A percentile compares a stretch with the other conserved stretches of the same genome.
Conservation (phyloP, 2,329 filamentous ascomycete species). For the Paracoccidioides lutzii region DNA sequence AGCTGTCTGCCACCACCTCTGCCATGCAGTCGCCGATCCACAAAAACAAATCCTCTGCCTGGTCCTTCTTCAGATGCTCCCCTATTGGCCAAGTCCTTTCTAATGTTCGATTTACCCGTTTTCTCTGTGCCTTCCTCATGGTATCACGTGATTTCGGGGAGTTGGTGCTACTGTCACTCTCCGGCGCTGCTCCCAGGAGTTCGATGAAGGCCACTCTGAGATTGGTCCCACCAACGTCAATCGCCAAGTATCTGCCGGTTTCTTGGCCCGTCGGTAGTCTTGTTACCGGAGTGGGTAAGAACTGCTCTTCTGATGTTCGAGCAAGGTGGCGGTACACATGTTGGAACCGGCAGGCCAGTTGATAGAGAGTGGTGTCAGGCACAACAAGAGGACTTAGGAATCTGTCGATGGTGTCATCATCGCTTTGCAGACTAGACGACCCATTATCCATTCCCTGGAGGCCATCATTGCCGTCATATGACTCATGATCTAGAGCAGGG, state of each 20-base stretch:
- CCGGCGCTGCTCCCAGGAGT: constrained; percentile 32
- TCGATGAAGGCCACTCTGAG: constrained; percentile 45
- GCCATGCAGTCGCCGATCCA: constrained; percentile 73
- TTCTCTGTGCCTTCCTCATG: constrained; percentile 35
- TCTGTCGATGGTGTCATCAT: constrained; percentile 25
- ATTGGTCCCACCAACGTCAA: constrained; percentile 46
- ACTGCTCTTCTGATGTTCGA: constrained; percentile 34
- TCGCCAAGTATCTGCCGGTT: constrained; percentile 42
- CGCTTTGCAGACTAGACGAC: constrained; percentile 17
- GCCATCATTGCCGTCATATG: constrained; percentile 21
- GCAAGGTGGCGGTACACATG: constrained; percentile 33
- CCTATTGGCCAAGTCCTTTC: constrained; percentile 43
- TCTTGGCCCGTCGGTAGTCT: constrained; percentile 39
- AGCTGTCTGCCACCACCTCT: constrained; percentile 49
- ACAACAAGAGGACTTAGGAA: constrained; percentile 30
- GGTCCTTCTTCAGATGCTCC: constrained; percentile 47
- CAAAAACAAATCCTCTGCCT: constrained; percentile 61
- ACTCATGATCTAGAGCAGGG: constrained; percentile 4
- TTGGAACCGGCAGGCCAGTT: constrained; percentile 34
- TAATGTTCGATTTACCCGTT: constrained; percentile 34
- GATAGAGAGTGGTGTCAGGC: constrained; percentile 32
- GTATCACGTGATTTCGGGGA: constrained; percentile 30
- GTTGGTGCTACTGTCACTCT: constrained; percentile 9
- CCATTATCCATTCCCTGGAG: constrained; percentile 2
- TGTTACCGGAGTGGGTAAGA: constrained; percentile 36